phyloP scores from a whole-genome alignment of 768 basidiomycete genomes.

The Boletus sp. region DNA sequence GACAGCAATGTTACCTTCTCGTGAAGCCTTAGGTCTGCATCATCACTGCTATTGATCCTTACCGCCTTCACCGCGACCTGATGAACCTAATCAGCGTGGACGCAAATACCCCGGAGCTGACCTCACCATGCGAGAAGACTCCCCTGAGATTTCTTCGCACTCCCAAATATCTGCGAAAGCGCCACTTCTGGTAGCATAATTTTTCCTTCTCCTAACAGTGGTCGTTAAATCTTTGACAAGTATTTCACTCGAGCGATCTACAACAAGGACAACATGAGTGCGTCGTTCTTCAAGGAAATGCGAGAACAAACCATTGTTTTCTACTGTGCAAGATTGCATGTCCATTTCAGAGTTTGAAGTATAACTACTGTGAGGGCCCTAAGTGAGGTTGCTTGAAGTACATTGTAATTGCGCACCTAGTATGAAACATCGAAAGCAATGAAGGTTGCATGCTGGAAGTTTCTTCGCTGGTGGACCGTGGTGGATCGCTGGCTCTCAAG shows the following conservation, averaged over 20 bases:
- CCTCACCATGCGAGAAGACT: slow-evolving; percentile 5
- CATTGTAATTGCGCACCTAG: slow-evolving; percentile 7
- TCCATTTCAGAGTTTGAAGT: slow-evolving; percentile 11
- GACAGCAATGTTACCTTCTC: slow-evolving; percentile 13
- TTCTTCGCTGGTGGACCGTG: slow-evolving; percentile 1
- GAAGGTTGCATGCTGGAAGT: neutral
- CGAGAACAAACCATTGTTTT: slow-evolving; percentile 5
- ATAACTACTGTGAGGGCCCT: slow-evolving; percentile 7
- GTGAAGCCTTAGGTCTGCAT: neutral
- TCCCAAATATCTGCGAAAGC: slow-evolving; percentile 23
- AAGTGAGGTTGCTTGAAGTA: neutral
- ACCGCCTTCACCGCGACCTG: slow-evolving; percentile 24
- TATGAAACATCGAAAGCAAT: neutral
- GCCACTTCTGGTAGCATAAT: slow-evolving; percentile 8
- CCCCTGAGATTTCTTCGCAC: slow-evolving; percentile 19
- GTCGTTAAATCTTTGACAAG: slow-evolving; percentile 1
- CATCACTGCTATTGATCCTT: neutral
- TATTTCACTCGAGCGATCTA: slow-evolving; percentile 7
- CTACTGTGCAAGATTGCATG: slow-evolving; percentile 3
- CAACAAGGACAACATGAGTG: neutral
- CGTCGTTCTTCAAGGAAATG: neutral
- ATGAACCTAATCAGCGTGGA: neutral
- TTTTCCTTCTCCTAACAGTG: neutral
- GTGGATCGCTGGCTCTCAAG: neutral
- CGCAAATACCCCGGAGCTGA: neutral